Evolutionary conservation across 306 rosid genomes (phyloP), one percentile per base, ranked within the genome.

Genomic region (Inga laurina): DNA sequence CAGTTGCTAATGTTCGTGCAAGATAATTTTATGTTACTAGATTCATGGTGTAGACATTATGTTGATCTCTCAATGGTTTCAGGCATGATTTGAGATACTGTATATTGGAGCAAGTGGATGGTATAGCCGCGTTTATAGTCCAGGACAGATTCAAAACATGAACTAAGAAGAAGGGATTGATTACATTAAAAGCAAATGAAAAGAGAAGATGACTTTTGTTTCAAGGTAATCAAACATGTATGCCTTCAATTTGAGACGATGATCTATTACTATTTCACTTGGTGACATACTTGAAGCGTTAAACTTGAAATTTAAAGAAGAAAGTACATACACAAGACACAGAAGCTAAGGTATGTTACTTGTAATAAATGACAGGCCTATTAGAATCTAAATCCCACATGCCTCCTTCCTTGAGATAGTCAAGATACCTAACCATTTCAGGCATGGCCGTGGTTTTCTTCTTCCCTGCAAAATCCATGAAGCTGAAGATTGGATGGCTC

Each of bases 391-490:
- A 66, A 87, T 92, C 91, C 93, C 93, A 92, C 82, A 84, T 67
- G 83, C 96, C 96, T 70, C 92, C 96, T 76, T 92, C 96, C 86
- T 92, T 92, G 43, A 92, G 34, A 81, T 90, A 92, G 81, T 90
- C 90, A n/a, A 87, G 56, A 76, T 92, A 92, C 84, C 96, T 90
- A 0, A 86, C 68, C 71, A 90, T 82, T 68, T 90, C 93, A 39
- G 93, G 96, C 84, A 21, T 92, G 4, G 92, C 87, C 7, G 92
- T 90, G 15, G 90, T 39, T 82, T 86, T 92, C 88, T 91, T 90
- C 89, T 88, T 90, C 16, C 85, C 45, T 12, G 86, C 72, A 79
- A 82, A 4, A 74, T 84, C 83, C 41, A 92, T 86, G 70, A 90
- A 84, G 61, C 89, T 72, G 48, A 90, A 85, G 27, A 92, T 46